phyloP scores from a whole-genome alignment of 441 rosid genomes.

The Pelargonium fulgidum region DNA sequence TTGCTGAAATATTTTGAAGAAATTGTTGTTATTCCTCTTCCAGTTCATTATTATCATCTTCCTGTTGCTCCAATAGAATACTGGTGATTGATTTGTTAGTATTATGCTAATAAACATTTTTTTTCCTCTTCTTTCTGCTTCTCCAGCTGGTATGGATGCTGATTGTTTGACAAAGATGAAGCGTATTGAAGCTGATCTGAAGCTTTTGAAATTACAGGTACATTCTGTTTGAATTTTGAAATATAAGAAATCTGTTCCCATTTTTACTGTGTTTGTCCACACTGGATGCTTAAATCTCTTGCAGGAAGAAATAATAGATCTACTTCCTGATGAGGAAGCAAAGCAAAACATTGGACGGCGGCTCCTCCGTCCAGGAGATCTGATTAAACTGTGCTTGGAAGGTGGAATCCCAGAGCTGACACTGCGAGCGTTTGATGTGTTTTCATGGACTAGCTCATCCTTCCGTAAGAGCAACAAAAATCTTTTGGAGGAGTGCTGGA shows the following conservation, averaged over 20 bases:
- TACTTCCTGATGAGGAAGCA: constrained; percentile 31
- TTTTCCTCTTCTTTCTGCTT: constrained; percentile 1
- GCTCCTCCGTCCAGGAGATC: constrained; percentile 65
- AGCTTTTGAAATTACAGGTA: constrained; percentile 87
- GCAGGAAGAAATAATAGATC: constrained; percentile 61
- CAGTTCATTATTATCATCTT: not conserved
- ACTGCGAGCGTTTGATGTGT: constrained; percentile 66
- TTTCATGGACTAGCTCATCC: constrained; percentile 81
- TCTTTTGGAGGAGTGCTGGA: constrained; percentile 88
- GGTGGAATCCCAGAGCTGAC: constrained; percentile 45
- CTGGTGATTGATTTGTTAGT: not conserved
- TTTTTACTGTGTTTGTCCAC: constrained; percentile 1
- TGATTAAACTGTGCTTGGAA: constrained; percentile 58
- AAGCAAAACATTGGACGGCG: constrained; percentile 30
- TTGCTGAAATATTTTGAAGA: not conserved
- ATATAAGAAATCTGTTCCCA: not conserved
- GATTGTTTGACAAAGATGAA: constrained; percentile 44
- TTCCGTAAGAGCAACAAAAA: constrained; percentile 56
- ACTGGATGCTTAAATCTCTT: constrained; percentile 15
- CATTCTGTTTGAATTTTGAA: constrained; percentile 10
- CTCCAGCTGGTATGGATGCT: constrained; percentile 36
- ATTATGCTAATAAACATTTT: not conserved
- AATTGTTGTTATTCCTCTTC: not conserved
- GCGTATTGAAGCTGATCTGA: constrained; percentile 82
- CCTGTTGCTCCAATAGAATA: not conserved